Conservation (phyloP, 2,329 filamentous ascomycete genomes). For the Camptophora hylomeconis region DNA sequence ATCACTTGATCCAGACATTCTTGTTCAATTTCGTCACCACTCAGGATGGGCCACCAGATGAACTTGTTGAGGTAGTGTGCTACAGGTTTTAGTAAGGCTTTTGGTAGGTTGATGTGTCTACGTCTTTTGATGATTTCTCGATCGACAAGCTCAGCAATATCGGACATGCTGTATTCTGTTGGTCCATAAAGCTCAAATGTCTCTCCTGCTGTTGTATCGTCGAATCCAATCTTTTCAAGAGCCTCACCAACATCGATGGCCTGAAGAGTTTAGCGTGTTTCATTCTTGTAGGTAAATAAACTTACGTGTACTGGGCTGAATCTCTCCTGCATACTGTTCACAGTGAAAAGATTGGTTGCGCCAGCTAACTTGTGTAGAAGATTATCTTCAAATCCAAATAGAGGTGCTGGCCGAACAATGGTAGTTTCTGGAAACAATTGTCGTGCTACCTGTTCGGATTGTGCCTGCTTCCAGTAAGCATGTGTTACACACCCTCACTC, state of each 20-base stretch:
- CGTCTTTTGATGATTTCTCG: constrained; percentile 83
- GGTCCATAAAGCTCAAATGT: constrained; percentile 93
- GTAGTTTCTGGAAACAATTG: constrained; percentile 93
- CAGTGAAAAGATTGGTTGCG: constrained; percentile 68
- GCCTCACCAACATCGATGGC: constrained; percentile 81
- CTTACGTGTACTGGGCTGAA: constrained; percentile 82
- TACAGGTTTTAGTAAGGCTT: constrained; percentile 60
- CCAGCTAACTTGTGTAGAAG: constrained; percentile 76
- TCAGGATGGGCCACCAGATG: constrained; percentile 75
- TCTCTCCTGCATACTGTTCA: constrained; percentile 86
- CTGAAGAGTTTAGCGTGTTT: constrained; percentile 30
- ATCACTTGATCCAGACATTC: constrained; percentile 91
- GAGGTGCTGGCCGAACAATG: constrained; percentile 81
- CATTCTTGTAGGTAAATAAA: constrained; percentile 1
- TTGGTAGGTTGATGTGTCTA: constrained; percentile 83
- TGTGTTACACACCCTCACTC: background rate
- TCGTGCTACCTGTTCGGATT: constrained; percentile 70
- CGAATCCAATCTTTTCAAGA: constrained; percentile 78
- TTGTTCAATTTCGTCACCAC: constrained; percentile 73
- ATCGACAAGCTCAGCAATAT: constrained; percentile 80
- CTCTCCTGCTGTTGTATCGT: constrained; percentile 78
- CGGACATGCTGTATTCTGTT: constrained; percentile 76
- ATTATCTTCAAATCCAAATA: constrained; percentile 92
- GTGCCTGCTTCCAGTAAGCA: constrained; percentile 38
- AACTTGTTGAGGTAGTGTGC: constrained; percentile 64